Conservation (phyloP, 768 basidiomycete genomes). For the Phylloporus rhodoxanthus region DNA sequence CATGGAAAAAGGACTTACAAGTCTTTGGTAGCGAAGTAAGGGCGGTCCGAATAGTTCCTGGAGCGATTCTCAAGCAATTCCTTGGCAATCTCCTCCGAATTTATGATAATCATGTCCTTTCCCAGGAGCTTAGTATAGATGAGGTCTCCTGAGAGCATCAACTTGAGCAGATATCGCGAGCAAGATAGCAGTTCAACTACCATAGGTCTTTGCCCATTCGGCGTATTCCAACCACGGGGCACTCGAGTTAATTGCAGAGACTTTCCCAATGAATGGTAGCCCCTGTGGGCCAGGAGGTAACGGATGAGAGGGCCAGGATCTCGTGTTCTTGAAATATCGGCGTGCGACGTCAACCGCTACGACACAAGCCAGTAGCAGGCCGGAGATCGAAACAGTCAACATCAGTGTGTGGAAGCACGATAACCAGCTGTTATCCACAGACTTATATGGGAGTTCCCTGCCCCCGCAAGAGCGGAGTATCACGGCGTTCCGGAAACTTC, state of each 20-base stretch:
- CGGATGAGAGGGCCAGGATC: slow-evolving; percentile 2
- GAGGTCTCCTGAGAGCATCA: slow-evolving; percentile 33
- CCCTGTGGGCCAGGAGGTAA: slow-evolving; percentile 37
- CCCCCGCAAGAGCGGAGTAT: background rate
- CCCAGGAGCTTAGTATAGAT: slow-evolving; percentile 45
- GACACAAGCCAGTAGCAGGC: slow-evolving; percentile 4
- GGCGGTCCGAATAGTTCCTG: slow-evolving; percentile 47
- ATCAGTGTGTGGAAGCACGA: slow-evolving; percentile 6
- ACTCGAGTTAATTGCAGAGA: slow-evolving; percentile 27
- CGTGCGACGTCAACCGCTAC: slow-evolving; percentile 8
- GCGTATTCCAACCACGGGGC: slow-evolving; percentile 35
- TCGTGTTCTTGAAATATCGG: slow-evolving; percentile 4
- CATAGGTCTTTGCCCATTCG: slow-evolving; percentile 35
- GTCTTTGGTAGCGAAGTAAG: slow-evolving; percentile 21
- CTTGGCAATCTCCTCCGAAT: slow-evolving; percentile 36
- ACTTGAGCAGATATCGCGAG: background rate
- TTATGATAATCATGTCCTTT: slow-evolving; percentile 42
- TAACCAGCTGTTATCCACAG: too few species aligned
- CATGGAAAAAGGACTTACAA: slow-evolving; percentile 1
- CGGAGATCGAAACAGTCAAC: slow-evolving; percentile 1
- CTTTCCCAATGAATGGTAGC: slow-evolving; percentile 36
- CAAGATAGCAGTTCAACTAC: slow-evolving; percentile 11
- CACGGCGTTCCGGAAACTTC: background rate
- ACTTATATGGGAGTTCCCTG: background rate
- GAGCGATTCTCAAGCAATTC: slow-evolving; percentile 47